These are phyloP conservation scores for Eremomyces bilateralis DNA, from an alignment of 495 filamentous ascomycete species.

Conservation along the genomic window DNA sequence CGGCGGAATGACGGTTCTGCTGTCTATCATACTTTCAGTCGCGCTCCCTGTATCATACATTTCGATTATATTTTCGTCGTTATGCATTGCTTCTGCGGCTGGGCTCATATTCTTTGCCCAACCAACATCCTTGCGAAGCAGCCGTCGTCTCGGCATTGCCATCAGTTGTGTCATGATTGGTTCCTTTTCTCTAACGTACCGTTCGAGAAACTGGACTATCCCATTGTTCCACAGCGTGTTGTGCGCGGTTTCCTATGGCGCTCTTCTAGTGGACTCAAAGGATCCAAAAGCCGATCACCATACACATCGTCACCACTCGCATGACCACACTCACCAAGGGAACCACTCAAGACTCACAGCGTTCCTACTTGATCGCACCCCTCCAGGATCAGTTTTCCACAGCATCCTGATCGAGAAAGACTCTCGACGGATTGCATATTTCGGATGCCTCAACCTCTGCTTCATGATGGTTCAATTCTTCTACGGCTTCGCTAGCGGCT, in stretches of 20 bases:
- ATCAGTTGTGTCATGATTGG: conserved; percentile 5
- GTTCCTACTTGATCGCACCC: conserved; percentile 38
- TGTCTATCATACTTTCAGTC: conserved; percentile 8
- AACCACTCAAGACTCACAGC: conserved; percentile 37
- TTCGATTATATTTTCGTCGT: conserved; percentile 11
- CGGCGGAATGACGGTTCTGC: conserved; percentile 9
- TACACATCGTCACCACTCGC: too few relatives aligned
- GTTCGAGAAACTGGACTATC: too few relatives aligned
- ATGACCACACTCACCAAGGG: conserved; percentile 23
- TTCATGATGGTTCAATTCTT: conserved; percentile 94
- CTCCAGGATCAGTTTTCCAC: conserved; percentile 54
- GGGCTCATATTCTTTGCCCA: conserved; percentile 12
- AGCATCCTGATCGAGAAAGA: conserved; percentile 80
- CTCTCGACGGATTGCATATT: conserved; percentile 91
- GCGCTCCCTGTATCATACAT: conserved; percentile 6
- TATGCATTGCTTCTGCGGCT: conserved; percentile 12
- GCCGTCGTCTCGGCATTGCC: conserved; percentile 8
- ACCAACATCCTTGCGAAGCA: conserved; percentile 10
- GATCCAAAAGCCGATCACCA: too few relatives aligned
- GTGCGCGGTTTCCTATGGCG: too few relatives aligned
- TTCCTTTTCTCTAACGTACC: too few relatives aligned
- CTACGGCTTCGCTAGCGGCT: conserved; percentile 83
- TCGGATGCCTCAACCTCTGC: conserved; percentile 75
- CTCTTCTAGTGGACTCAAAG: too few relatives aligned
- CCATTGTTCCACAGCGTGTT: too few relatives aligned